phyloP scores from a whole-genome alignment of 257 asterid species.

The Solanum arcanum region DNA sequence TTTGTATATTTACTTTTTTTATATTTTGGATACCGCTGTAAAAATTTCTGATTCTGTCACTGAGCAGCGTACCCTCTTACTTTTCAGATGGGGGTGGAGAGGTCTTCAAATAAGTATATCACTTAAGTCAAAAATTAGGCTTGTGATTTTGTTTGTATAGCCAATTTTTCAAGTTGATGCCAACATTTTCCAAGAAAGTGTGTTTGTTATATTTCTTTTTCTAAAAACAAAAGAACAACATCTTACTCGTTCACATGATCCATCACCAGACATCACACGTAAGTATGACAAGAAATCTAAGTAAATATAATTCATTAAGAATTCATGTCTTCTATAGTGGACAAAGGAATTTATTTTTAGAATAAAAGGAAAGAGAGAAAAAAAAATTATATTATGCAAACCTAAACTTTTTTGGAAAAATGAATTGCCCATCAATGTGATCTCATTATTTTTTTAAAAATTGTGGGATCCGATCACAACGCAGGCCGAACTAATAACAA shows the following conservation, averaged over 20 bases:
- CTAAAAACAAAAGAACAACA: background rate
- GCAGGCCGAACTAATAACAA: background rate
- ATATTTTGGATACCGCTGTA: background rate
- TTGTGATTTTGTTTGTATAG: background rate
- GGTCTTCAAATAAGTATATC: background rate
- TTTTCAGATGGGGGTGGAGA: background rate
- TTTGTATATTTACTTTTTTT: background rate
- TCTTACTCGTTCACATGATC: constrained; percentile 8
- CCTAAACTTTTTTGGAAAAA: background rate
- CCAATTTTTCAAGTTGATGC: background rate
- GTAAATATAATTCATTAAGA: background rate
- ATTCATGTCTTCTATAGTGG: background rate
- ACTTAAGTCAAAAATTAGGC: constrained; percentile 2
- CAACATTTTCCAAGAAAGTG: background rate
- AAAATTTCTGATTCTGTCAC: background rate
- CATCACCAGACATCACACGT: constrained; percentile 4
- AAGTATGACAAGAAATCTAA: background rate
- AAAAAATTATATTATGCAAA: background rate
- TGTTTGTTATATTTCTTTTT: constrained; percentile 4
- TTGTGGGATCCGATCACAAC: constrained; percentile 17
- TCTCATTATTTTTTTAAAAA: background rate
- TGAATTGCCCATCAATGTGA: constrained; percentile 7
- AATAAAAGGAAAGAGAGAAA: background rate
- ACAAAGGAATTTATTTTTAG: background rate
- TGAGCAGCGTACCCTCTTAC: background rate